Percentiles rank a stretch among this genome's conserved stretches.
Evolutionary conservation across 2,329 filamentous ascomycete genomes (phyloP).

Genomic region (Diplodia mutila): DNA sequence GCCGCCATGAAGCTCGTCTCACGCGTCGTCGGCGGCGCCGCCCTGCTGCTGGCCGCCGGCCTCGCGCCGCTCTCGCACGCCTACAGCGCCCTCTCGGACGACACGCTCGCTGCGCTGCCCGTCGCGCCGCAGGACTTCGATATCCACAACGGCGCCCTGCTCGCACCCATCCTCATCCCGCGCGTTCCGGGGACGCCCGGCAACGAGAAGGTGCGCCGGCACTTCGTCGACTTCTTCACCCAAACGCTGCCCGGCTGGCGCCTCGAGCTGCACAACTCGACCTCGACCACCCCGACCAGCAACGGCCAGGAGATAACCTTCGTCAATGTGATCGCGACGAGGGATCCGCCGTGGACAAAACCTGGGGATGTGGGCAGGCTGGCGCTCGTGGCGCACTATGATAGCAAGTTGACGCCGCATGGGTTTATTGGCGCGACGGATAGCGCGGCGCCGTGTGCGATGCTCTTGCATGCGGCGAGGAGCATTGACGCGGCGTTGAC

Average conservation of each 20-base stretch:
- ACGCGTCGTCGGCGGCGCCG: not conserved
- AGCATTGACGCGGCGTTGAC: constrained; percentile 80
- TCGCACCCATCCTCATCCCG: constrained; percentile 84
- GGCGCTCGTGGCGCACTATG: constrained; percentile 92
- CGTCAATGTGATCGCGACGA: constrained; percentile 79
- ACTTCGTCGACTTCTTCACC: constrained; percentile 83
- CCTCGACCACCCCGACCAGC: constrained; percentile 76
- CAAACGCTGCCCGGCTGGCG: constrained; percentile 76
- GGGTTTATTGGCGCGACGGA: constrained; percentile 95
- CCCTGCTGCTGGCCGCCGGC: constrained; percentile 27
- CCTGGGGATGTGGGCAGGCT: constrained; percentile 77
- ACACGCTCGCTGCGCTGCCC: constrained; percentile 71
- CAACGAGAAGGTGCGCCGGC: constrained; percentile 70
- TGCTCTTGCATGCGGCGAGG: constrained; percentile 83
- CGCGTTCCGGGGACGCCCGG: constrained; percentile 87
- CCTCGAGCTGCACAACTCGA: constrained; percentile 87
- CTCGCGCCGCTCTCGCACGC: constrained; percentile 37
- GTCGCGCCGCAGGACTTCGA: constrained; percentile 70
- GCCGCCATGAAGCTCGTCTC: constrained; percentile 19
- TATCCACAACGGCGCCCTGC: constrained; percentile 72
- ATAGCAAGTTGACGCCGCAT: constrained; percentile 76
- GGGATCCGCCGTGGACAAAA: constrained; percentile 82
- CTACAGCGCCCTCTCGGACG: constrained; percentile 71
- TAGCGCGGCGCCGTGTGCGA: constrained; percentile 90
- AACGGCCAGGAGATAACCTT: constrained; percentile 76